Conservation (phyloP, 1,284 basidiomycete genomes). For the Meira nashicola region DNA sequence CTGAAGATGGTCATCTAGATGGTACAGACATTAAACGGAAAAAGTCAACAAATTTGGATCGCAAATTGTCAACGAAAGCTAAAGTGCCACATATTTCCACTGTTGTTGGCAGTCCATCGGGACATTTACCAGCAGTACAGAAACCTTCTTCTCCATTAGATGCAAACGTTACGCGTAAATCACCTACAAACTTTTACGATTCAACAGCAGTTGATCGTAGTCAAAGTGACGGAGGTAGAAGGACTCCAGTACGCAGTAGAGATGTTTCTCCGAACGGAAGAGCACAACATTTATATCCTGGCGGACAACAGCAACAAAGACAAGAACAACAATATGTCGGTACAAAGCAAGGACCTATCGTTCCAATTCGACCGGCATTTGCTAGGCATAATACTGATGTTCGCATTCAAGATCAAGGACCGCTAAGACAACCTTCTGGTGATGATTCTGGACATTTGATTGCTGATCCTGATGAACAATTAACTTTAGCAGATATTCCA, state of each 20-base stretch:
- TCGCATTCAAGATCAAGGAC: slow-evolving; percentile 74
- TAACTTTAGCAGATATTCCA: slow-evolving; percentile 94
- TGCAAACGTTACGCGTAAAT: slow-evolving; percentile 8
- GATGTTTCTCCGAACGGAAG: not conserved
- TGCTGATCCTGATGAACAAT: slow-evolving; percentile 59
- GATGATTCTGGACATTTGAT: slow-evolving; percentile 30
- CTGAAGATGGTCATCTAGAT: slow-evolving; percentile 58
- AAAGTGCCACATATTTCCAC: slow-evolving; percentile 87
- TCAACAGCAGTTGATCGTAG: not conserved
- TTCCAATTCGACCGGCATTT: slow-evolving; percentile 67
- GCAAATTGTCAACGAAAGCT: slow-evolving; percentile 88
- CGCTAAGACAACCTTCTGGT: slow-evolving; percentile 37
- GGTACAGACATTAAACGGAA: slow-evolving; percentile 86
- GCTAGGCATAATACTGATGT: slow-evolving; percentile 79
- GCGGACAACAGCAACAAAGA: slow-evolving; percentile 15
- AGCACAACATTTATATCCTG: not conserved
- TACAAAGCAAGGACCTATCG: slow-evolving; percentile 53
- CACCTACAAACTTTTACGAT: not conserved
- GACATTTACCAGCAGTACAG: slow-evolving; percentile 26
- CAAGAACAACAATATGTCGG: slow-evolving; percentile 45
- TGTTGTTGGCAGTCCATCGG: slow-evolving; percentile 90
- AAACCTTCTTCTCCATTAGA: slow-evolving; percentile 26
- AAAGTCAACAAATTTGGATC: slow-evolving; percentile 77
- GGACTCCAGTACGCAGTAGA: not conserved
- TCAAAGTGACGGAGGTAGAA: not conserved